Percentiles rank a stretch among this genome's conserved stretches.
phyloP scores from a whole-genome alignment of 768 basidiomycete species.

The Royoungia palumana region DNA sequence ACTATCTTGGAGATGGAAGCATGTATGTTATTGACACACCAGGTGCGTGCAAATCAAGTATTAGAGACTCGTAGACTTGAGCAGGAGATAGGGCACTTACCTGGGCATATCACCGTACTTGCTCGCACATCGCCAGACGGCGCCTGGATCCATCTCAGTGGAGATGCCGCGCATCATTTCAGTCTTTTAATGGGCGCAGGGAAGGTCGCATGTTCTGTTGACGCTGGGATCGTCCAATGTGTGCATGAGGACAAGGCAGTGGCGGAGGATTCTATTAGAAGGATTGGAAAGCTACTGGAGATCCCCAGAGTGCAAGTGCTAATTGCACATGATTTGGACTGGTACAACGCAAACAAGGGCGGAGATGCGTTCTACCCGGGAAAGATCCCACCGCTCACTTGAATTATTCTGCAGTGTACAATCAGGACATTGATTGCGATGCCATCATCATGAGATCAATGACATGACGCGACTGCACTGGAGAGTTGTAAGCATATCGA shows the following conservation, averaged over 20 bases:
- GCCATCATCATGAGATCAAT: too few species aligned
- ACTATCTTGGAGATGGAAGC: too few species aligned
- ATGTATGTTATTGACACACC: too few species aligned
- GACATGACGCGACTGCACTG: too few species aligned
- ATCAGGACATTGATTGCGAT: neutral
- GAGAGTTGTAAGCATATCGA: too few species aligned
- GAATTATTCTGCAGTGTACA: neutral
- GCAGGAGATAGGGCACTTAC: too few species aligned
- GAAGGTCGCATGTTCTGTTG: slow-evolving; percentile 29
- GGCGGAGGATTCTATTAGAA: slow-evolving; percentile 39
- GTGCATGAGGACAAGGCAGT: slow-evolving; percentile 40
- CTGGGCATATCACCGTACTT: too few species aligned
- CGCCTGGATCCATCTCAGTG: too few species aligned
- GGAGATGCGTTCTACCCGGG: slow-evolving; percentile 32
- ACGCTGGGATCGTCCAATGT: slow-evolving; percentile 31
- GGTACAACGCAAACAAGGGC: slow-evolving; percentile 45
- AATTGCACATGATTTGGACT: slow-evolving; percentile 48
- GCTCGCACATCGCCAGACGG: too few species aligned
- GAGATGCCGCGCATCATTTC: too few species aligned
- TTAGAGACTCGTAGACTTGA: too few species aligned
- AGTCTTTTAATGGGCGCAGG: slow-evolving; percentile 43
- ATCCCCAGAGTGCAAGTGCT: slow-evolving; percentile 42
- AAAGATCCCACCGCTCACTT: neutral
- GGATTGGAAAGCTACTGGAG: slow-evolving; percentile 37
- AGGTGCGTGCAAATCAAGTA: too few species aligned